Base-by-base conservation (phyloP, 2,329 filamentous ascomycete species). In the Colletotrichum sp. region DNA sequence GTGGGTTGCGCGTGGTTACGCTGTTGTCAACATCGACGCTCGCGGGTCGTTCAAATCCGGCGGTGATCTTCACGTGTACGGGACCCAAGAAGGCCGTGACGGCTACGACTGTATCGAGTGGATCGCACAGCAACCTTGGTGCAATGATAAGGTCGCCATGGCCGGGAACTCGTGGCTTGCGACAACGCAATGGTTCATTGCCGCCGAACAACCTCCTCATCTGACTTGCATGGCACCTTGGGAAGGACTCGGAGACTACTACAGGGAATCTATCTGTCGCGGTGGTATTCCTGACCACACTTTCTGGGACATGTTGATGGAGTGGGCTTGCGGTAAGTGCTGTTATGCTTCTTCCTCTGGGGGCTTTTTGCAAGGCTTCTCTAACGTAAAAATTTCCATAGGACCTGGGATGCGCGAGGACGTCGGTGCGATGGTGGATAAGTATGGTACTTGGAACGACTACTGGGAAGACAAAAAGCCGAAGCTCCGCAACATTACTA, bases 201-300 rank as follows among this genome's bases (percentile, higher is more conserved):
- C 78, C 16, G 72, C 78, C 5, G 68, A 72, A 34, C 71, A 68
- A 8, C 75, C 76, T 15, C 78, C 77, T 8, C 69, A 66, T 9
- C 72, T 79, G 5, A 79, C 78, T n/a, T 75, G 75, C 67, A 79
- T 79, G 28, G 77, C 78, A 4, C 78, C 89, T 82, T 52, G 86
- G 86, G 88, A 90, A 78, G 87, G 85, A 12, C 84, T 66, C 6
- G 68, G 57, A 13, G 80, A 81, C 5, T 60, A 60, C 39, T 79
- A 77, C 62, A 75, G 80, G 5, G 79, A 83, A 28, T 77, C 70
- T 0, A 55, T 80, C 26, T 77, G 62, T 12, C 78, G 80, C 2
- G 81, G 81, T 2, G 80, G 81, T 4, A 75, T 79, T 24, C 65
- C 62, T 79, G 44, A 59, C 63, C n/a, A 59, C 77, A 2, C 80